Conservation (phyloP, 805 yeast species). For the Cyberlindnera suaveolens region DNA sequence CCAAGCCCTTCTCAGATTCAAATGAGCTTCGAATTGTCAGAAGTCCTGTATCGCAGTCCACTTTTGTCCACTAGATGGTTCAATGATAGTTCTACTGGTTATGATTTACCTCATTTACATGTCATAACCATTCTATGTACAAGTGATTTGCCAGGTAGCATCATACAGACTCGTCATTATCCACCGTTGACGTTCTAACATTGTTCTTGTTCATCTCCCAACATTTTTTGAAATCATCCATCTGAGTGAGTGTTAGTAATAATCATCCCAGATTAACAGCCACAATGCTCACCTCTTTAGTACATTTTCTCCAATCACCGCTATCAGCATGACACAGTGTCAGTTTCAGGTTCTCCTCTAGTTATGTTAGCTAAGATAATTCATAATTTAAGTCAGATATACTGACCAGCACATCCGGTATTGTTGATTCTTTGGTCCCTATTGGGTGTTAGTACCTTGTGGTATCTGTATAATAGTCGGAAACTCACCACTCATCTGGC, state of each 20-base stretch:
- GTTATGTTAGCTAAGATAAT: conserved; percentile 3
- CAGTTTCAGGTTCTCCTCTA: conserved; percentile 60
- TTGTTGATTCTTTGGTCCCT: conserved; percentile 68
- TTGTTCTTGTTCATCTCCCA: conserved; percentile 36
- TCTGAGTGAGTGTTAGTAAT: conserved; percentile 21
- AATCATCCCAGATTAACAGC: background rate
- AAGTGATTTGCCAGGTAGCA: background rate
- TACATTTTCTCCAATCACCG: conserved; percentile 74
- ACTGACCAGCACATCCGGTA: conserved; percentile 66
- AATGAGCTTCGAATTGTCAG: too few relatives aligned
- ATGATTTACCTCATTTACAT: too few relatives aligned
- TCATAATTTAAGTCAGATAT: background rate
- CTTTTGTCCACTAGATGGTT: too few relatives aligned
- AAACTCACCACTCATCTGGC: conserved; percentile 60
- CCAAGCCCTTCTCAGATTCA: too few relatives aligned
- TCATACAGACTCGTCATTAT: conserved; percentile 16
- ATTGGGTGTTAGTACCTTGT: background rate
- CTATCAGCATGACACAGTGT: conserved; percentile 78
- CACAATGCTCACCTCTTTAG: conserved; percentile 46
- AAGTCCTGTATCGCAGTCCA: too few relatives aligned
- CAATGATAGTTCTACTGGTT: too few relatives aligned
- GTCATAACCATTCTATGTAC: too few relatives aligned
- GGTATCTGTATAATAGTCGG: too few relatives aligned
- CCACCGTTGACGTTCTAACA: conserved; percentile 31
- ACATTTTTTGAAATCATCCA: conserved; percentile 37